Conservation (phyloP, 2,329 filamentous ascomycete genomes). For the Cladosporium sphaerospermum region DNA sequence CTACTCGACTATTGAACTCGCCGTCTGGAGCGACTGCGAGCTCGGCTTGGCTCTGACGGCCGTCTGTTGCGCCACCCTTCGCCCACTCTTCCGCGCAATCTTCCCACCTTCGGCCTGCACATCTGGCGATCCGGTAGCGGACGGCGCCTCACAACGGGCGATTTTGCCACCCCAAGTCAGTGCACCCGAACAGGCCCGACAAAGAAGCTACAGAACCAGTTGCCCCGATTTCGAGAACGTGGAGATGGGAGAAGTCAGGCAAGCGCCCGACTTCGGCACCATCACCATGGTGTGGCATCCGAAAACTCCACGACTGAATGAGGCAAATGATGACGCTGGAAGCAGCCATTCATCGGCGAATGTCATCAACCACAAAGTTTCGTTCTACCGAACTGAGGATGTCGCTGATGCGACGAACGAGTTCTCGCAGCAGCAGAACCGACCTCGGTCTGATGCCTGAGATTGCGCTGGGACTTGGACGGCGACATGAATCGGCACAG, state of each 20-base stretch:
- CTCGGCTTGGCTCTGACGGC: slow-evolving; percentile 33
- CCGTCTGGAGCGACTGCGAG: slow-evolving; percentile 29
- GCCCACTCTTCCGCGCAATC: slow-evolving; percentile 36
- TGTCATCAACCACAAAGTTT: slow-evolving; percentile 6
- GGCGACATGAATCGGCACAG: too few relatives aligned
- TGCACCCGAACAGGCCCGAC: neutral
- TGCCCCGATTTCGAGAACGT: neutral
- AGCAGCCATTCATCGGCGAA: slow-evolving; percentile 9
- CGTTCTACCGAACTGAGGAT: slow-evolving; percentile 6
- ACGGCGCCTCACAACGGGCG: neutral
- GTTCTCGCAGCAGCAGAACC: neutral
- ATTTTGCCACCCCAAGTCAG: neutral
- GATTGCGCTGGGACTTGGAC: too few relatives aligned
- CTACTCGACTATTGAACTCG: slow-evolving; percentile 35
- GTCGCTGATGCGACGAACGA: neutral
- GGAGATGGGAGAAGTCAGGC: slow-evolving; percentile 2
- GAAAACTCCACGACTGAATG: neutral
- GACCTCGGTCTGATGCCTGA: neutral
- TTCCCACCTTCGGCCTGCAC: neutral
- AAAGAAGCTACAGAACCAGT: neutral
- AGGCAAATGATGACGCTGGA: neutral
- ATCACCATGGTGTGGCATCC: slow-evolving; percentile 2
- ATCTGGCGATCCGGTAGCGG: neutral
- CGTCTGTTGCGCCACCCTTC: slow-evolving; percentile 43
- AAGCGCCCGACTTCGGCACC: slow-evolving; percentile 1